A percentile compares a stretch with the other conserved stretches of the same genome.
Conservation (phyloP, 805 yeast species). For the Candida xiaguanensis region DNA sequence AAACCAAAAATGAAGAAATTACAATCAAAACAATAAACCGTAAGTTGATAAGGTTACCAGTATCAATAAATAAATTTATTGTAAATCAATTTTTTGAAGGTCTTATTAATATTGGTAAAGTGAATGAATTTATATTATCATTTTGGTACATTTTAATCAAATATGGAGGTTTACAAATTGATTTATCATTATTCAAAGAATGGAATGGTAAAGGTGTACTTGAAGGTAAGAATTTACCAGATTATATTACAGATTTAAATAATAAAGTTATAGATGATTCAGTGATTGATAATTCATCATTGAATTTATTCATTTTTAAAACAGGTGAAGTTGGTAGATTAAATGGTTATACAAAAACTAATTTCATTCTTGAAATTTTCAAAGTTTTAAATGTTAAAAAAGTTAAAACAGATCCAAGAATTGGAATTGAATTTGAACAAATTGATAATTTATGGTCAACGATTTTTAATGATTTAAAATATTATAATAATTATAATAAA, state of each 20-base stretch:
- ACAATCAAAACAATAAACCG: neutral
- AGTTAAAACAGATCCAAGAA: slow-evolving; percentile 14
- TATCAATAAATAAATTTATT: slow-evolving; percentile 29
- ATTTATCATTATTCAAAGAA: slow-evolving; percentile 1
- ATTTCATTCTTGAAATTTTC: slow-evolving; percentile 25
- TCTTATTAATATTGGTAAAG: slow-evolving; percentile 26
- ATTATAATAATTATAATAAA: slow-evolving; percentile 16
- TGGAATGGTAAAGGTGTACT: slow-evolving; percentile 2
- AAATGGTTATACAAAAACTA: slow-evolving; percentile 16
- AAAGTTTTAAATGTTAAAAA: slow-evolving; percentile 17
- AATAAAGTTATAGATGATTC: neutral
- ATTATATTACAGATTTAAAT: slow-evolving; percentile 9
- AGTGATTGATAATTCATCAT: slow-evolving; percentile 23
- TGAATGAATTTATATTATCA: slow-evolving; percentile 24
- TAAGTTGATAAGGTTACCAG: neutral
- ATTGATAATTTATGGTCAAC: slow-evolving; percentile 26
- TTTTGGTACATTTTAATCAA: slow-evolving; percentile 31
- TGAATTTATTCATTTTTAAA: slow-evolving; percentile 33
- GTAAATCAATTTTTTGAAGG: slow-evolving; percentile 28
- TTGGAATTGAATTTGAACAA: slow-evolving; percentile 26
- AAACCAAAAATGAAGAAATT: slow-evolving; percentile 1
- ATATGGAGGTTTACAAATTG: slow-evolving; percentile 22
- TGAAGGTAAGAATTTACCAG: neutral
- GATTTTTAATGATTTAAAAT: slow-evolving; percentile 16
- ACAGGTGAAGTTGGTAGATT: slow-evolving; percentile 21